Evolutionary conservation across 257 asterid genomes (phyloP).

Genomic region (Penstemon barbatus): DNA sequence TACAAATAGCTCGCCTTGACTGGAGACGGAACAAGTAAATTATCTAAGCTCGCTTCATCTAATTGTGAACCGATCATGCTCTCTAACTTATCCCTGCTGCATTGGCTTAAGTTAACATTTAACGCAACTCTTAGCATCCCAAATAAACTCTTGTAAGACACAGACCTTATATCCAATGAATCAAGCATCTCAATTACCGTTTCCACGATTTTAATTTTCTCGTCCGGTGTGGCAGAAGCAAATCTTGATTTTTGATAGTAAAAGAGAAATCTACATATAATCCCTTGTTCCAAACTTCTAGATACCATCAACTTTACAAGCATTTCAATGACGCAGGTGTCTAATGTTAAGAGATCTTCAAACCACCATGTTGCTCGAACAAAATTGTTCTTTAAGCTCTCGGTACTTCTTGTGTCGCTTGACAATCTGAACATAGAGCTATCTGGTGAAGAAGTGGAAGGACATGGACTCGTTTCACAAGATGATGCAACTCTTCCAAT

Average conservation of each 20-base stretch:
- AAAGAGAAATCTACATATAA: constrained; percentile 62
- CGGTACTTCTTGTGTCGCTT: constrained; percentile 70
- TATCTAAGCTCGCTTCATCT: constrained; percentile 65
- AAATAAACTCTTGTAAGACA: constrained; percentile 64
- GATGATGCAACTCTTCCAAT: constrained; percentile 45
- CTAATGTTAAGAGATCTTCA: constrained; percentile 56
- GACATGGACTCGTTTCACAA: constrained; percentile 74
- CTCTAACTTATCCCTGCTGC: constrained; percentile 51
- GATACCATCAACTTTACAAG: constrained; percentile 49
- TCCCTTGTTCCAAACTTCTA: constrained; percentile 52
- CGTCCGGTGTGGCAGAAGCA: constrained; percentile 32
- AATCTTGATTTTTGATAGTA: constrained; percentile 68
- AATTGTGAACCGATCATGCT: constrained; percentile 69
- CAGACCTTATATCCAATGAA: constrained; percentile 48
- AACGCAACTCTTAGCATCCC: constrained; percentile 52
- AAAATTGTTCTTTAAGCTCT: constrained; percentile 58
- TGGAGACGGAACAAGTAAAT: constrained; percentile 70
- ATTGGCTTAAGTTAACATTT: constrained; percentile 41
- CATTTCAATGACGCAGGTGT: constrained; percentile 32
- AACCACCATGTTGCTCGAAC: constrained; percentile 80
- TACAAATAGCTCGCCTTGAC: constrained; percentile 49
- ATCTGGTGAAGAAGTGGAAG: constrained; percentile 69
- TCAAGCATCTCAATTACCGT: constrained; percentile 56
- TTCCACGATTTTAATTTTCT: constrained; percentile 48
- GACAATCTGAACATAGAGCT: constrained; percentile 67